A percentile compares a stretch with the other conserved stretches of the same genome.
phyloP scores from a whole-genome alignment of 805 yeast species.

The Cyberlindnera amylophila region DNA sequence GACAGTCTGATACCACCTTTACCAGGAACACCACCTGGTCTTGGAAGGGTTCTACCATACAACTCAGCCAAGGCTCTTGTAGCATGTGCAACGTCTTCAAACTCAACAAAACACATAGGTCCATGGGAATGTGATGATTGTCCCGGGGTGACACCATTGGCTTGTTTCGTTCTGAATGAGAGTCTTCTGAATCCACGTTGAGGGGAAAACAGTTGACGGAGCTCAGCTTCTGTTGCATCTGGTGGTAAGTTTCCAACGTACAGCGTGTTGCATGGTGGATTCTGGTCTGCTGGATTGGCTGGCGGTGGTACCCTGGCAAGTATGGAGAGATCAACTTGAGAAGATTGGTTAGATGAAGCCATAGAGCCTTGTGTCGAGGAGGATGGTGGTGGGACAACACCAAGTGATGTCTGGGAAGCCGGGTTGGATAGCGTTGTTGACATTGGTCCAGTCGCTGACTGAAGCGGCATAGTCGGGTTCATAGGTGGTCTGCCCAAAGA shows the following conservation, averaged over 20 bases:
- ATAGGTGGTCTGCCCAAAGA: background rate
- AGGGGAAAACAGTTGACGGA: slow-evolving; percentile 79
- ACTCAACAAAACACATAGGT: slow-evolving; percentile 99
- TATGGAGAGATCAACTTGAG: slow-evolving; percentile 61
- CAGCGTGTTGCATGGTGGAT: slow-evolving; percentile 96
- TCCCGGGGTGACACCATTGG: slow-evolving; percentile 33
- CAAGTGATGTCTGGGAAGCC: slow-evolving; percentile 10
- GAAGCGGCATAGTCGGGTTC: background rate
- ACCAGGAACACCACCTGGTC: slow-evolving; percentile 62
- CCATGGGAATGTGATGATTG: slow-evolving; percentile 55
- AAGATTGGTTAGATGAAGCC: slow-evolving; percentile 17
- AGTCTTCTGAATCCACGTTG: slow-evolving; percentile 91
- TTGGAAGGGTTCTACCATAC: slow-evolving; percentile 87
- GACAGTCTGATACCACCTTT: slow-evolving; percentile 95
- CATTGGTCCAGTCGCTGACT: background rate
- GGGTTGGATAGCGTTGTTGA: slow-evolving; percentile 13
- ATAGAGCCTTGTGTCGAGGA: slow-evolving; percentile 1
- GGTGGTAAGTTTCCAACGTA: slow-evolving; percentile 98
- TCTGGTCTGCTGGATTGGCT: slow-evolving; percentile 98
- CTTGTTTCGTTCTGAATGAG: slow-evolving; percentile 78
- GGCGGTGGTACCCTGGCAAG: slow-evolving; percentile 84
- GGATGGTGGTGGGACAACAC: slow-evolving; percentile 9
- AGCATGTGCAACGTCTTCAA: slow-evolving; percentile 92
- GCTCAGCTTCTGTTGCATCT: slow-evolving; percentile 91
- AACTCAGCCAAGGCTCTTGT: slow-evolving; percentile 91